These are phyloP conservation scores for Irpex rosettiformis DNA, from an alignment of 1,284 basidiomycete genomes.

Conservation along the genomic window DNA sequence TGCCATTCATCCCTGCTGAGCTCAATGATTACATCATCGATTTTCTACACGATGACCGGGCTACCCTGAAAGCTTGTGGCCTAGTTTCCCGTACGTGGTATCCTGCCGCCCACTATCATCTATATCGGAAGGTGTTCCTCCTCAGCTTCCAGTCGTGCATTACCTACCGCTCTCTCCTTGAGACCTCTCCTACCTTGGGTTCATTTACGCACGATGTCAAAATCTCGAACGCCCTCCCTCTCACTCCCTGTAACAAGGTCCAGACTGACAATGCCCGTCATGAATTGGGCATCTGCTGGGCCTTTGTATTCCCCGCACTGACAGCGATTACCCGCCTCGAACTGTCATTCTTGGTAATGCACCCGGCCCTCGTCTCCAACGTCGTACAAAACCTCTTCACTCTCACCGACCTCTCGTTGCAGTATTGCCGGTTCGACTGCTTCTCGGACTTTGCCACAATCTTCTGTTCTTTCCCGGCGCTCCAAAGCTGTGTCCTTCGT, in stretches of 20 bases:
- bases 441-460: conserved; percentile 26
- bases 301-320: conserved; percentile 18
- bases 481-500: conserved; percentile 20
- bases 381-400: conserved; percentile 14
- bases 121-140: conserved; percentile 29
- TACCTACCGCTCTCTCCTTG: conserved; percentile 22
- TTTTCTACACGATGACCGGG: conserved; percentile 30
- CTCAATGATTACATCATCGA: conserved; percentile 36
- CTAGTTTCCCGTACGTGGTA: conserved; percentile 35
- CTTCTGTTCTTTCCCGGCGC: conserved; percentile 23
- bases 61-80: conserved; percentile 30
- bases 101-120: conserved; percentile 33
- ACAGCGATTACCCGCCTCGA: conserved; percentile 19
- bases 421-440: conserved; percentile 26
- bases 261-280: not conserved
- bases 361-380: conserved; percentile 7
- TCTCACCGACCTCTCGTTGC: conserved; percentile 22
- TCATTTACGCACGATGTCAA: conserved; percentile 23
- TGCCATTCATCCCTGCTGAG: conserved; percentile 29
- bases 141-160: conserved; percentile 14
- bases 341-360: conserved; percentile 15
- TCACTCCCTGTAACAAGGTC: not conserved
- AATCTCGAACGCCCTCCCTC: conserved; percentile 6
- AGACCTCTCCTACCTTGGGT: conserved; percentile 20
- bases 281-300: conserved; percentile 1